A percentile compares a stretch with the other conserved stretches of the same genome.
These are phyloP conservation scores for Pichia rugopelliculosa DNA, from an alignment of 805 yeast species.

Conservation along the genomic window DNA sequence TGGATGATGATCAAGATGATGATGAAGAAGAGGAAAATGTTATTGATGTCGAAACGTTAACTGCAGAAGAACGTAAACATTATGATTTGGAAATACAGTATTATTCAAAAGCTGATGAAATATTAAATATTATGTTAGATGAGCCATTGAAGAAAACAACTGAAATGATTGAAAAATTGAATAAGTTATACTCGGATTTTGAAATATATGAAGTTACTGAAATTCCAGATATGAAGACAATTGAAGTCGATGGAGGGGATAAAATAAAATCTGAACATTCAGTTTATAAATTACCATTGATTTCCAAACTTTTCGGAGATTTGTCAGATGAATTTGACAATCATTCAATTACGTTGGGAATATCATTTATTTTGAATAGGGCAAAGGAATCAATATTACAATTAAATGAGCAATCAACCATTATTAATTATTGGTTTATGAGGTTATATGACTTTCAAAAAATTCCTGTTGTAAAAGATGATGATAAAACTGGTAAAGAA, in stretches of 20 bases:
- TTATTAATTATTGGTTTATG: conserved; percentile 45
- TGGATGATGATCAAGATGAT: conserved; percentile 15
- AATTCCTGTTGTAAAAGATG: conserved; percentile 35
- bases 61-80: conserved; percentile 24
- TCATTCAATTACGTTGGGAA: conserved; percentile 11
- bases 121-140: conserved; percentile 47
- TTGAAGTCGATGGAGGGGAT: conserved; percentile 1
- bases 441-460: conserved; percentile 37
- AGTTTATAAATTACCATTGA: conserved; percentile 3
- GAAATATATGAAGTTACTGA: conserved; percentile 4
- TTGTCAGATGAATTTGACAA: background rate
- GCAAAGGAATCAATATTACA: conserved; percentile 23
- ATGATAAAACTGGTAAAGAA: conserved; percentile 55
- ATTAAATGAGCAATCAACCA: conserved; percentile 44
- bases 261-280: background rate
- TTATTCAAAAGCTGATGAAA: conserved; percentile 53
- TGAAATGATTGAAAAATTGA: conserved; percentile 20
- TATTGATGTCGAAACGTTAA: conserved; percentile 20
- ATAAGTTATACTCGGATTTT: conserved; percentile 13
- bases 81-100: conserved; percentile 42
- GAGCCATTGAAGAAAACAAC: conserved; percentile 34
- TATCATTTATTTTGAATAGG: conserved; percentile 23
- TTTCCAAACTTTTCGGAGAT: conserved; percentile 6
- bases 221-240: background rate
- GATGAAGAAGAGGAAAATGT: conserved; percentile 19